Percentiles rank a stretch among this genome's conserved stretches.
phyloP scores from a whole-genome alignment of 345 rosid genomes.

The Brassica incana region DNA sequence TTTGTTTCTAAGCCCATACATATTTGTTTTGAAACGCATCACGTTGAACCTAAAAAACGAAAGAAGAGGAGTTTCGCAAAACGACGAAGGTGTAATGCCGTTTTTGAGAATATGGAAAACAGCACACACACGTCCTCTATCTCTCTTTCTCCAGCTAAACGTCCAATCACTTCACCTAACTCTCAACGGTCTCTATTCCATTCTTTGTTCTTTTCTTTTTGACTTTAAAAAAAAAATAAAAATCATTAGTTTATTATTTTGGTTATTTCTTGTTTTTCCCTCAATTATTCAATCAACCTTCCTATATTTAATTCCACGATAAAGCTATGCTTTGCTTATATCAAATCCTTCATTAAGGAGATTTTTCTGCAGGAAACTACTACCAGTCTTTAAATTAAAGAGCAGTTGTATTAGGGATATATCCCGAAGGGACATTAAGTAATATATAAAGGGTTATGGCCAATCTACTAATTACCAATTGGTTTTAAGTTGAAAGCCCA shows the following conservation, averaged over 20 bases:
- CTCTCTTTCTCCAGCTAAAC: conserved; percentile 19
- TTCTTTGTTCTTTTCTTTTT: conserved; percentile 26
- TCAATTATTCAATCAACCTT: conserved; percentile 4
- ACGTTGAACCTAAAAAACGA: not conserved
- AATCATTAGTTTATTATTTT: not conserved
- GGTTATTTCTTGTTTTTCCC: not conserved
- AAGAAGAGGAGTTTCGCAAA: not conserved
- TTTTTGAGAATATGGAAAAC: conserved; percentile 19
- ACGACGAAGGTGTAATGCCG: conserved; percentile 25
- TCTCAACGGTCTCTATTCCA: conserved; percentile 23
- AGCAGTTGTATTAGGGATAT: no score
- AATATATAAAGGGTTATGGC: no score
- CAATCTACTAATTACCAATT: no score
- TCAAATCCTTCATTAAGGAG: not conserved
- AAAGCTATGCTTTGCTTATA: not conserved
- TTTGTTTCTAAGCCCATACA: not conserved
- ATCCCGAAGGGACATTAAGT: no score
- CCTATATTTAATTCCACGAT: not conserved
- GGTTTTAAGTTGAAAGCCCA: no score
- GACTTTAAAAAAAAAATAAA: not conserved
- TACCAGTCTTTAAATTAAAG: not conserved
- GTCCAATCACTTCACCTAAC: conserved; percentile 29
- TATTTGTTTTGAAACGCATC: not conserved
- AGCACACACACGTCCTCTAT: conserved; percentile 15
- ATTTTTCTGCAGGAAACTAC: not conserved